A percentile compares a stretch with the other conserved stretches of the same genome.
These are phyloP conservation scores for Buxus sempervirens DNA, from an alignment of 164 flowering plant genomes.

Conservation along the genomic window DNA sequence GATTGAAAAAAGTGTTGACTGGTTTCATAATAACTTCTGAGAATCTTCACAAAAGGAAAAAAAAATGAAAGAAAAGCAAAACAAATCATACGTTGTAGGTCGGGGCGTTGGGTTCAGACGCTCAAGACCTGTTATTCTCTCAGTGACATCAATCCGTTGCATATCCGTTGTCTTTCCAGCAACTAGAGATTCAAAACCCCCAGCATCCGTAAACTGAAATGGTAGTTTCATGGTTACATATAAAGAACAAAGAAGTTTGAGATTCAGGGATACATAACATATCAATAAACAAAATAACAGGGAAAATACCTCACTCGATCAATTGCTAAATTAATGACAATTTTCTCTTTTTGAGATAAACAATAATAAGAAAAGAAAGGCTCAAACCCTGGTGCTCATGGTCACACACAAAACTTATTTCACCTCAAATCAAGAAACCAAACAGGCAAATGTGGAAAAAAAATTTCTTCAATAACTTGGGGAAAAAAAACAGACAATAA, in stretches of 20 bases:
- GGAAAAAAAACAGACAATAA: too few species aligned
- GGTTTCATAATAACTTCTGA: too few species aligned
- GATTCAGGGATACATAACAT: neutral
- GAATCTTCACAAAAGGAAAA: neutral
- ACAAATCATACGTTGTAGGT: conserved; percentile 77
- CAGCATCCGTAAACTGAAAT: conserved; percentile 84
- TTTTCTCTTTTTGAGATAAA: too few species aligned
- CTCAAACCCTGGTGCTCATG: too few species aligned
- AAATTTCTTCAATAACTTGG: too few species aligned
- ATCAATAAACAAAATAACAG: neutral
- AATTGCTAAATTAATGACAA: neutral
- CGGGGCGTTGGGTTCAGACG: conserved; percentile 87
- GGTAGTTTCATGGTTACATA: neutral
- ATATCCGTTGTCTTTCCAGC: conserved; percentile 67
- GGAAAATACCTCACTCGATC: too few species aligned
- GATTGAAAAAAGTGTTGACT: too few species aligned
- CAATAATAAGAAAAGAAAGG: too few species aligned
- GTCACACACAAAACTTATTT: too few species aligned
- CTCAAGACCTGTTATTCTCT: conserved; percentile 87
- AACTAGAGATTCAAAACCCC: conserved; percentile 80
- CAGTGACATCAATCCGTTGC: conserved; percentile 88
- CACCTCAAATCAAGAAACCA: too few species aligned
- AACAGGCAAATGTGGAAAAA: too few species aligned
- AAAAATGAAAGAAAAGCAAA: too few species aligned
- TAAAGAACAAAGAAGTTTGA: neutral